These are phyloP conservation scores for Diaporthe vexans DNA, from an alignment of 2,329 filamentous ascomycete genomes.

Conservation along the genomic window DNA sequence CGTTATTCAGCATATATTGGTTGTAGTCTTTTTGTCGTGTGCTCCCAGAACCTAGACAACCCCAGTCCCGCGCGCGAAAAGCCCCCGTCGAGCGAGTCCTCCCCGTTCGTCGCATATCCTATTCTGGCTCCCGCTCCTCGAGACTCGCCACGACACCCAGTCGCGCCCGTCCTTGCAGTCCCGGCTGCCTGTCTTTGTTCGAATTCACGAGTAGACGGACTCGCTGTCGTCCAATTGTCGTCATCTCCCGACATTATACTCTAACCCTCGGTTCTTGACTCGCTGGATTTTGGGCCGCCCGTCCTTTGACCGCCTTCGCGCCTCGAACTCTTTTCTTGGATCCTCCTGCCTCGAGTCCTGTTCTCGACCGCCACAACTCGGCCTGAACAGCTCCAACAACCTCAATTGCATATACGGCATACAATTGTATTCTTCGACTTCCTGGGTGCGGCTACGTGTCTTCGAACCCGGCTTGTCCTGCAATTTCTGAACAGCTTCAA, in stretches of 20 bases:
- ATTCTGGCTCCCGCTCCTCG: constrained; percentile 31
- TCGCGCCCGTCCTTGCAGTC: constrained; percentile 36
- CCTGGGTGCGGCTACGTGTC: constrained; percentile 32
- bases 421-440: constrained; percentile 40
- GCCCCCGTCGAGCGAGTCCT: constrained; percentile 22
- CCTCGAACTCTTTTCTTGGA: constrained; percentile 27
- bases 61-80: constrained; percentile 33
- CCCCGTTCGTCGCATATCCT: constrained; percentile 40
- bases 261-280: constrained; percentile 37
- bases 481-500: constrained; percentile 40
- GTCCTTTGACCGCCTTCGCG: constrained; percentile 40
- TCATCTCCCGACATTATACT: constrained; percentile 28
- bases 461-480: constrained; percentile 36
- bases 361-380: constrained; percentile 32
- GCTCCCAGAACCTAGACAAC: constrained; percentile 28
- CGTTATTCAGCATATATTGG: constrained; percentile 41
- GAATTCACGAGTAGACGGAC: constrained; percentile 34
- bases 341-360: constrained; percentile 31
- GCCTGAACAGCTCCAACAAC: constrained; percentile 26
- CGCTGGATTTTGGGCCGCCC: constrained; percentile 38
- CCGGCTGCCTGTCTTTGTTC: constrained; percentile 40
- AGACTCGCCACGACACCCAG: constrained; percentile 32
- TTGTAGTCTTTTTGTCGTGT: constrained; percentile 37
- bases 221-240: constrained; percentile 31
- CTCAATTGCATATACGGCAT: constrained; percentile 40